Evolutionary conservation across 805 yeast genomes (phyloP), one percentile per base, ranked within the genome.

Genomic region (Pichia sporocuriosa): DNA sequence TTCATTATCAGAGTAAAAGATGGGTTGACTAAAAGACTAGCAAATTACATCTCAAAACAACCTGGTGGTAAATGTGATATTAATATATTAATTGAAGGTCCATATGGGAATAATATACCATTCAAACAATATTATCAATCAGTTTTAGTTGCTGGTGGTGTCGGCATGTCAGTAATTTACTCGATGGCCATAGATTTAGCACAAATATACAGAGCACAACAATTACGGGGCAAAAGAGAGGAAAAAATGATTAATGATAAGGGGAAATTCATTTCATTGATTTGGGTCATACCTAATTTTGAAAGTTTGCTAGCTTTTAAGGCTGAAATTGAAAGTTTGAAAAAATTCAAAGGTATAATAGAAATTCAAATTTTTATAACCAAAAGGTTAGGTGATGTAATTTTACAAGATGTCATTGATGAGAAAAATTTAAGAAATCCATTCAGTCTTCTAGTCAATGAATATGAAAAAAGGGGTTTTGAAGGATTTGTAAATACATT

Each of bases 121-220:
- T 70, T 74, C 44, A 65, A 65, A 35, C 63, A 67, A 17, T 76
- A 71, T 50, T 66, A 66, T 27, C 66, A 67, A 35, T 70, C 72
- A 2, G 58, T 77, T 7, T 67, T 77, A 33, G 57, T 79, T 32
- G 79, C 81, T 4, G 84, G 84, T 9, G 85, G 84, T 6, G 74
- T 75, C 47, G 85, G 85, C 10, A 68, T 79, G 52, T 75, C 85
- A 0, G 81, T 78, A 0, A 63, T 75, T 9, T 62, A 71, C 32
- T 64, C 76, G 3, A 68, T 75, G 43, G 75, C 73, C 1, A 48
- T 64, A 21, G 65, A 67, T 34, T 49, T 73, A 25, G 64, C 63
- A 0, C 55, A 54, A 37, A 57, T 58, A 1, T 53, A 56, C 41
- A 51, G 54, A 20, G 65, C 62, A 5, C 61, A 55, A 26, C 43